Evolutionary conservation across 2,329 filamentous ascomycete species (phyloP), one percentile per base, ranked within the genome.

Genomic region (Fusarium penzigii): DNA sequence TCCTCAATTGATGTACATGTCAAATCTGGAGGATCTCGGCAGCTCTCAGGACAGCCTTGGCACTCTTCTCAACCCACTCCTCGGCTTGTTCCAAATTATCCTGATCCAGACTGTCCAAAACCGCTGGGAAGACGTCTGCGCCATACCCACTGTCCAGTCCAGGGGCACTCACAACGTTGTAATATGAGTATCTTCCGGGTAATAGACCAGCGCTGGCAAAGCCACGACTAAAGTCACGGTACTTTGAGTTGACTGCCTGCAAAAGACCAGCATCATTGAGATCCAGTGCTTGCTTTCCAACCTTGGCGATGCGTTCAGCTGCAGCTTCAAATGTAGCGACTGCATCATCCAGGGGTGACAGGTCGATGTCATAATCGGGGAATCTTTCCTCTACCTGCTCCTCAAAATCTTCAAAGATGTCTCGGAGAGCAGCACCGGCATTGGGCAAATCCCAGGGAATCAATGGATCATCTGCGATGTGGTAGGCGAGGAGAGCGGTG

Each of bases 21-120:
- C 20, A 25, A 2, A 58, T 11, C 7, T 48, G 51, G 2, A 61
- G 41, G 12, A 61, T 61, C 16, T 53, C 52, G 8, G 55, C 53
- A 13, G 58, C 58, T 2, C 53, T 42, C 34, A 61, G 39, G 2
- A 61, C 53, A 39, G 58, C 58, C 17, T 43, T 44, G 1, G 58
- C 58, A 32, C 58, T 61, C 34, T 44, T 57, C 25, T 54, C 47
- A 45, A 61, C 58, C 58, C 58, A 61, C 32, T 61, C 55, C 12
- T 58, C 50, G 20, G 58, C 58, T 34, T 58, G 58, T 1, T 47
- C 52, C 17, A 51, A 20, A 12, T 61, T 61, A 0, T 58, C 55
- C 20, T 51, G 43, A 14, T 61, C 56, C 46, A 61, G 25, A 14
- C 58, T 61, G 40, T 61, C 58, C 36, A 61, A 58, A 4, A 61